A percentile compares a stretch with the other conserved stretches of the same genome.
Evolutionary conservation across 257 asterid species (phyloP).

Genomic region (Nicotiana paniculata): DNA sequence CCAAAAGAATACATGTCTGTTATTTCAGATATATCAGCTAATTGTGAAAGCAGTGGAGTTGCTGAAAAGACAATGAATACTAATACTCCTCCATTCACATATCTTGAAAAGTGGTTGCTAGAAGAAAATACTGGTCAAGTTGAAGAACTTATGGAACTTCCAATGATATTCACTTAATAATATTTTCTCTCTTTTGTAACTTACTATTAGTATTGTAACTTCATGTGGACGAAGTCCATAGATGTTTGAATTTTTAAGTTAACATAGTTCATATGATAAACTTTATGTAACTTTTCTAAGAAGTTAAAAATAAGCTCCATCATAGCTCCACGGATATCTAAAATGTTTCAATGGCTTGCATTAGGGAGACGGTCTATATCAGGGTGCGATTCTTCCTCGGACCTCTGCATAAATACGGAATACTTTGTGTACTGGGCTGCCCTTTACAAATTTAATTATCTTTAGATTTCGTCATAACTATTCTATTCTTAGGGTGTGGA

Average conservation of each 20-base stretch:
- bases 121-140: constrained; percentile 70
- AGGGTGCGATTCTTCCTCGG: too few species aligned
- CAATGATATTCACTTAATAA: constrained; percentile 47
- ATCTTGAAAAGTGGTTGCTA: constrained; percentile 81
- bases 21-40: constrained; percentile 21
- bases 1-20: background rate
- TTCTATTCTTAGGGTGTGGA: too few species aligned
- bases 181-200: background rate
- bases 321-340: too few species aligned
- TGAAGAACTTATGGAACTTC: constrained; percentile 57
- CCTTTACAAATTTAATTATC: too few species aligned
- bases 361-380: too few species aligned
- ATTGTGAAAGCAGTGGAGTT: constrained; percentile 34
- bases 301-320: background rate
- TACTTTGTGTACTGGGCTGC: too few species aligned
- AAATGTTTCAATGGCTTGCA: too few species aligned
- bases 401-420: too few species aligned
- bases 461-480: too few species aligned
- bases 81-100: constrained; percentile 47
- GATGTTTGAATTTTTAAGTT: background rate
- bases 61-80: constrained; percentile 24
- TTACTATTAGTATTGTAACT: too few species aligned
- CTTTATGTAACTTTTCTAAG: background rate
- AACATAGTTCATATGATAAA: background rate
- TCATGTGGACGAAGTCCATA: background rate